Percentiles rank a stretch among this genome's conserved stretches.
phyloP scores from a whole-genome alignment of 2,329 filamentous ascomycete species.

The Teratosphaeria viscida region DNA sequence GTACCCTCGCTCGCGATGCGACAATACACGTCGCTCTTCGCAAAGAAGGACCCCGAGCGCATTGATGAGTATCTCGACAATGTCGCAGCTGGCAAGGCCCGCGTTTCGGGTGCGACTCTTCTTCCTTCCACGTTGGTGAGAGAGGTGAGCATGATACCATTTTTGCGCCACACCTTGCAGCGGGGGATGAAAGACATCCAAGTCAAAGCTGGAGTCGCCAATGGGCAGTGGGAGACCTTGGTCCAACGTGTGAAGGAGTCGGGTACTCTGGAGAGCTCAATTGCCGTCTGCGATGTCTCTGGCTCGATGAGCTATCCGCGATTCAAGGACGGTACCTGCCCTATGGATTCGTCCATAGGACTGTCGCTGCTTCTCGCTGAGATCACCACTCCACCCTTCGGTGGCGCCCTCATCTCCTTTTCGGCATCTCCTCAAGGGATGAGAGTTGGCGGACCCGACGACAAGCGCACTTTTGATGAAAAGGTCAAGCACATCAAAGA shows the following conservation, averaged over 20 bases:
- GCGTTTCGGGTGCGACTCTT: constrained; percentile 47
- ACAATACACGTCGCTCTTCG: constrained; percentile 43
- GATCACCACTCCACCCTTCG: no score
- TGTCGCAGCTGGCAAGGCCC: constrained; percentile 39
- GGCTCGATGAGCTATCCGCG: no score
- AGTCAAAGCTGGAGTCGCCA: constrained; percentile 30
- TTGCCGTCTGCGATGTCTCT: constrained; percentile 49
- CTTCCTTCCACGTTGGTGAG: constrained; percentile 42
- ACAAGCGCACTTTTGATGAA: no score
- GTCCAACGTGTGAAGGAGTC: constrained; percentile 49
- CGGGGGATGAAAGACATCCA: constrained; percentile 16
- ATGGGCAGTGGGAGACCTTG: constrained; percentile 47
- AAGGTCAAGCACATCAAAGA: no score
- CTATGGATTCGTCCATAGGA: no score
- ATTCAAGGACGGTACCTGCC: no score
- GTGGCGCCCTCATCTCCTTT: no score
- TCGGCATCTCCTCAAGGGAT: no score
- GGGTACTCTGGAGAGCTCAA: constrained; percentile 42
- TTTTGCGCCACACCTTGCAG: not conserved
- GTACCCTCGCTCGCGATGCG: constrained; percentile 26
- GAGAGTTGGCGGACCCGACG: no score
- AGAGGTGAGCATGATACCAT: constrained; percentile 12
- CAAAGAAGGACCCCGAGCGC: constrained; percentile 38
- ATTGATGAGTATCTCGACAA: constrained; percentile 42
- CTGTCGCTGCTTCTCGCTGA: no score